Evolutionary conservation across 257 asterid species (phyloP), one percentile per base, ranked within the genome.

Genomic region (Thymus mandschuricus): DNA sequence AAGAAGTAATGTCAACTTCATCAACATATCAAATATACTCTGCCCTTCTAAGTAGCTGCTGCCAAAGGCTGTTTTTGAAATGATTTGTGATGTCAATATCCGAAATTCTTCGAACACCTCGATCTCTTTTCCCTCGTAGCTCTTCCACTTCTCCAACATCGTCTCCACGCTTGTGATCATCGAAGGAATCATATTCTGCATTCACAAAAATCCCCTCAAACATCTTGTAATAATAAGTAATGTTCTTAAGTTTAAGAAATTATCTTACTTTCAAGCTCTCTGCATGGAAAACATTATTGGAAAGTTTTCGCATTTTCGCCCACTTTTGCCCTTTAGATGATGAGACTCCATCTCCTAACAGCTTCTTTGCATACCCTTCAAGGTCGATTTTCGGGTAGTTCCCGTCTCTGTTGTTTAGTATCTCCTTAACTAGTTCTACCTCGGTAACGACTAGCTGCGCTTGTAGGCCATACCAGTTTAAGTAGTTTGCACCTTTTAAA

Each of bases 41-140:
- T 86, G 76, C 82, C 96, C 96, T 76, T 89, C 91, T 56, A 64
- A 29, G 45, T 86, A 89, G 68, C 84, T 86, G 77, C 93, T 89
- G 2, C 96, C 96, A 51, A 86, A 89, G 3, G 96, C 93, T 12
- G 93, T 86, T 81, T 76, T 89, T 13, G 96, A 89, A 74, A 89
- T 83, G 50, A 83, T 59, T 13, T 86, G 89, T 66, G 93, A 83
- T 63, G 96, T 80, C 74, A 89, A 60, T 3, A 80, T 9, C 34
- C 87, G 79, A 74, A 85, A 85, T 56, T 89, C 89, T 48, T 79
- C 80, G 31, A 83, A 86, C 70, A 87, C 96, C 60, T 89, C 96
- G 15, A 86, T 72, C 70, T 86, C 91, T 11, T 45, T 71, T 27
- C 81, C 79, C 21, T 85, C 80, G 30, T 71, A 30, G 0, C 67